phyloP scores from a whole-genome alignment of 192 early-diverging fungal genomes.

The Rhizophlyctis rosea region DNA sequence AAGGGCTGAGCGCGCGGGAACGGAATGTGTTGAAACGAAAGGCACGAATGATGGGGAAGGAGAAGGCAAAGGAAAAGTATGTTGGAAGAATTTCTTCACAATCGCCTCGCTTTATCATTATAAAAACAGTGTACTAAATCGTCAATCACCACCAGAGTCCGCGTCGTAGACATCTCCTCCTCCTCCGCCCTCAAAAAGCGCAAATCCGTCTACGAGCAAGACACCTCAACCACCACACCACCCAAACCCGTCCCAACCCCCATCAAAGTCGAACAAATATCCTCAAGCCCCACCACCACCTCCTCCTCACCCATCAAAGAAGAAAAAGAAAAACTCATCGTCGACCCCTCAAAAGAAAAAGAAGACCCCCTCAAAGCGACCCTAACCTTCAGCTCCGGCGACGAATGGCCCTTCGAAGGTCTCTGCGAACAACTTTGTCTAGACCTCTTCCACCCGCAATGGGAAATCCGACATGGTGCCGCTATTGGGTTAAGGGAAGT shows the following conservation, averaged over 20 bases:
- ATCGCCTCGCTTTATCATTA: neutral
- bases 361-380: too few relatives aligned
- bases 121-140: neutral
- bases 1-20: conserved; percentile 85
- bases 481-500: conserved; percentile 90
- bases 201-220: conserved; percentile 13
- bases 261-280: conserved; percentile 13
- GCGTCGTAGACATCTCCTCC: conserved; percentile 40
- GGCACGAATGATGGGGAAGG: conserved; percentile 72
- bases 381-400: conserved; percentile 31
- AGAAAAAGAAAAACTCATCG: neutral
- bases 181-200: conserved; percentile 44
- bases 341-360: neutral
- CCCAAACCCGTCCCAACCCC: conserved; percentile 7
- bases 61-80: conserved; percentile 72
- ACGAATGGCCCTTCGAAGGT: conserved; percentile 71
- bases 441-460: conserved; percentile 69
- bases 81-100: conserved; percentile 5
- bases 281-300: neutral
- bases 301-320: neutral
- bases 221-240: too few relatives aligned
- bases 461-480: conserved; percentile 96
- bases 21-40: conserved; percentile 86
- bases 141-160: conserved; percentile 26
- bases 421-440: conserved; percentile 66